Percentiles rank a stretch among this genome's conserved stretches.
These are phyloP conservation scores for Xenosphaeropsis pyriputrescens DNA, from an alignment of 2,329 filamentous ascomycete species.

Conservation along the genomic window DNA sequence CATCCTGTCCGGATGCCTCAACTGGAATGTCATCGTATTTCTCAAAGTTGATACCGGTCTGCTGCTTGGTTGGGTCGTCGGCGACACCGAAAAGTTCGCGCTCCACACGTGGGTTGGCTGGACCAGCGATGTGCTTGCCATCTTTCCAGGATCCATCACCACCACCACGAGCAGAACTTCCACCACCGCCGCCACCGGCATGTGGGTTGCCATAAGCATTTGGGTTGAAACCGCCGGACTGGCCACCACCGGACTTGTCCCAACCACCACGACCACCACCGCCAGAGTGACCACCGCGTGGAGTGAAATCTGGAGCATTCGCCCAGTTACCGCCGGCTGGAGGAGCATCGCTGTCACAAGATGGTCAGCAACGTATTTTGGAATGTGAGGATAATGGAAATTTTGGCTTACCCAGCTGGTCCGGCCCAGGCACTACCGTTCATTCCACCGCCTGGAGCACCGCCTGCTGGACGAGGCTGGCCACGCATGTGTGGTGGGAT, in stretches of 20 bases:
- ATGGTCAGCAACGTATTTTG: conserved; percentile 11
- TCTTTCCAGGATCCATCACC: conserved; percentile 95
- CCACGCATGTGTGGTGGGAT: conserved; percentile 74
- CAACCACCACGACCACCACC: conserved; percentile 22
- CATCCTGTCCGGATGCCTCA: conserved; percentile 85
- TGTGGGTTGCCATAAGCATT: conserved; percentile 36
- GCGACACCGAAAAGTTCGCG: conserved; percentile 86
- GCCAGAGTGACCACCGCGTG: conserved; percentile 12
- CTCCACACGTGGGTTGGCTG: conserved; percentile 77
- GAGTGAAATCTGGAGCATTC: conserved; percentile 21
- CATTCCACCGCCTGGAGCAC: conserved; percentile 28
- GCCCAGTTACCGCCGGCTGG: conserved; percentile 16
- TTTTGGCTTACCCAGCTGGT: conserved; percentile 32
- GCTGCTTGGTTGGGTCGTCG: conserved; percentile 89
- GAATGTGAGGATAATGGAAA: conserved; percentile 1
- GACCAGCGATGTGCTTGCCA: conserved; percentile 88
- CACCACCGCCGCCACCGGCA: conserved; percentile 24
- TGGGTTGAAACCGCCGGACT: conserved; percentile 27
- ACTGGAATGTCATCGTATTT: conserved; percentile 99
- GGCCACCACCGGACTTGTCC: conserved; percentile 7
- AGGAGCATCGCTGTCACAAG: conserved; percentile 22
- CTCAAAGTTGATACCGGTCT: conserved; percentile 98
- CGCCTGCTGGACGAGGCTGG: conserved; percentile 24
- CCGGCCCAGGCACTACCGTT: conserved; percentile 47
- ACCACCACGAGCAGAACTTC: conserved; percentile 58